These are phyloP conservation scores for Elaeis oleifera DNA, from an alignment of 202 grass and related monocot genomes.

Conservation along the genomic window DNA sequence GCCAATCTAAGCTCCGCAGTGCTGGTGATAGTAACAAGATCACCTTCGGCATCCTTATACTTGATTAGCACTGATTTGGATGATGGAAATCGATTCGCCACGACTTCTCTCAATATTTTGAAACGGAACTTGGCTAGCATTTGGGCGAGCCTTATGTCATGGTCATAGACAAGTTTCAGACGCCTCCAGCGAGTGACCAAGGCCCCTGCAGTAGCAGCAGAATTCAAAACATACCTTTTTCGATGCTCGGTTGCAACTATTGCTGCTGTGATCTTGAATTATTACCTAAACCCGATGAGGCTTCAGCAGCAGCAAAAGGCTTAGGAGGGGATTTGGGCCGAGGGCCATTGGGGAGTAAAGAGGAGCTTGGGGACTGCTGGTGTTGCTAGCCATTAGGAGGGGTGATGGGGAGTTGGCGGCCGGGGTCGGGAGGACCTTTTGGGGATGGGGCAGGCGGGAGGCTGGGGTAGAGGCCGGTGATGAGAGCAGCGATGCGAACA, in stretches of 20 bases:
- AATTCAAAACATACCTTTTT: not conserved
- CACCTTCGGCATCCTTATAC: conserved; percentile 80
- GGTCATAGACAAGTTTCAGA: conserved; percentile 90
- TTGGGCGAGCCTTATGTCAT: conserved; percentile 82
- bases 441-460: conserved; percentile 51
- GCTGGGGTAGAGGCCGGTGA: conserved; percentile 67
- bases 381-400: conserved; percentile 7
- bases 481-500: conserved; percentile 19
- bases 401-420: not conserved
- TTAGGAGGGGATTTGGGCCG: conserved; percentile 14
- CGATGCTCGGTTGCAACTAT: too few relatives aligned
- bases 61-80: conserved; percentile 92
- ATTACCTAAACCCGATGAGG: not conserved
- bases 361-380: conserved; percentile 2
- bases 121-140: conserved; percentile 68
- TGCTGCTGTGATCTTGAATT: not conserved
- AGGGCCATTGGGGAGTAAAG: not conserved
- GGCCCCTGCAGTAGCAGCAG: not conserved
- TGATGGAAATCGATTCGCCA: conserved; percentile 60
- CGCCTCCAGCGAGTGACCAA: conserved; percentile 30
- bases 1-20: conserved; percentile 68
- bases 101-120: conserved; percentile 47
- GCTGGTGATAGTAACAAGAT: conserved; percentile 86
- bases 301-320: not conserved
- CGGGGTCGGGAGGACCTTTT: conserved; percentile 51